phyloP scores from a whole-genome alignment of 306 rosid species.

The Lithocarpus polystachyus region DNA sequence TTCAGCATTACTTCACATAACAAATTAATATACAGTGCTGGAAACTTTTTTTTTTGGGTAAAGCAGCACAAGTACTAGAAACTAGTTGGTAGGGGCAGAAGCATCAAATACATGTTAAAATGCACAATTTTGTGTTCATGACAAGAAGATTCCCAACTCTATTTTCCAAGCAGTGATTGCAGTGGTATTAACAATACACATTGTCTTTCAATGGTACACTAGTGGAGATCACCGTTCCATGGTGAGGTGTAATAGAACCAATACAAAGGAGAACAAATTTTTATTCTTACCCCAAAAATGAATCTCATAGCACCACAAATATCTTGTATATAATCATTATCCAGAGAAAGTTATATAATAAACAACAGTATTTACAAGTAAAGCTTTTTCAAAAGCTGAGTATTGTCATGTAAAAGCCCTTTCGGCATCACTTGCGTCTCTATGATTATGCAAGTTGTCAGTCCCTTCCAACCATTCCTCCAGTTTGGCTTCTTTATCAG shows the following conservation, averaged over 20 bases:
- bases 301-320: slow-evolving; percentile 4
- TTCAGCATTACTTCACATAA: not conserved
- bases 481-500: slow-evolving; percentile 69
- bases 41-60: too few relatives aligned
- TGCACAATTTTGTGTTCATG: too few relatives aligned
- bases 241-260: not conserved
- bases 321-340: slow-evolving; percentile 10
- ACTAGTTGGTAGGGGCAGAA: not conserved
- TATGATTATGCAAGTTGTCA: slow-evolving; percentile 23
- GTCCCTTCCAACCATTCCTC: slow-evolving; percentile 76
- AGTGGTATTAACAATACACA: too few relatives aligned
- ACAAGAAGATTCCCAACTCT: too few relatives aligned
- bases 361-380: slow-evolving; percentile 23
- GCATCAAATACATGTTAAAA: too few relatives aligned
- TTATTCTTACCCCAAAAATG: not conserved
- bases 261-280: not conserved
- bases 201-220: too few relatives aligned
- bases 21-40: not conserved
- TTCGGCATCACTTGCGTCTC: slow-evolving; percentile 22
- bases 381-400: slow-evolving; percentile 6
- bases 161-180: too few relatives aligned
- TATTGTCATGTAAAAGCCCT: slow-evolving; percentile 27
- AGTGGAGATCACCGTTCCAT: too few relatives aligned
- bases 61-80: not conserved
- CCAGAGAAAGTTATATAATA: slow-evolving; percentile 1